phyloP scores from a whole-genome alignment of 225 moss, liverwort and hornwort genomes.

The Rhytidiadelphus loreus region DNA sequence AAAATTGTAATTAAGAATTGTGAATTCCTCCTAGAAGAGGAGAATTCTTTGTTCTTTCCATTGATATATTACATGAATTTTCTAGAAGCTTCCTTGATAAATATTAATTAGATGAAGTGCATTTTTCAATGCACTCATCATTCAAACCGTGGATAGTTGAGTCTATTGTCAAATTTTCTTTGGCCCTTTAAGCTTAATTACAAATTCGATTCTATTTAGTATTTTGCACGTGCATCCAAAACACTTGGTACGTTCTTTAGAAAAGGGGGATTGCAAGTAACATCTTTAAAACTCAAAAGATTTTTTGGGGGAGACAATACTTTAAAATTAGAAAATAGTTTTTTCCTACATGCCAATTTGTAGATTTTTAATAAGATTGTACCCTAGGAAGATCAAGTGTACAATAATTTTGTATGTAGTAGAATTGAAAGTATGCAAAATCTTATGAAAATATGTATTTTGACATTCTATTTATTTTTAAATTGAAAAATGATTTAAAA shows the following conservation, averaged over 20 bases:
- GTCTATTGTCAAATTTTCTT: neutral
- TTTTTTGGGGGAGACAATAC: rapidly evolving
- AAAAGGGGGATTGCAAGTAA: neutral
- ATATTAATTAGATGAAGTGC: neutral
- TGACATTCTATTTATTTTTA: neutral
- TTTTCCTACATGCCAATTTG: neutral
- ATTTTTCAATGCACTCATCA: neutral
- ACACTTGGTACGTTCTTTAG: neutral
- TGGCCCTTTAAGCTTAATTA: neutral
- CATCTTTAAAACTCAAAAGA: neutral
- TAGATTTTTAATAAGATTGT: neutral
- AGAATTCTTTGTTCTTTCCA: neutral
- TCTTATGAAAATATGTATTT: neutral
- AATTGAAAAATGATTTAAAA: neutral
- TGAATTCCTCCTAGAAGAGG: neutral
- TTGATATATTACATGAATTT: neutral
- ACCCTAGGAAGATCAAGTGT: neutral
- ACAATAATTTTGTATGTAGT: neutral
- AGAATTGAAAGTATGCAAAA: neutral
- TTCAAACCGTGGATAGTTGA: neutral
- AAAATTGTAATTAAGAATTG: neutral
- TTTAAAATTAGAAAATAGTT: neutral
- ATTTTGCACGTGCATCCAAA: rapidly evolving
- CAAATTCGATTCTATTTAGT: neutral
- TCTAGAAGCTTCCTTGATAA: neutral